Evolutionary conservation across 2,329 filamentous ascomycete genomes (phyloP).

Genomic region (Exophiala aquamarina): DNA sequence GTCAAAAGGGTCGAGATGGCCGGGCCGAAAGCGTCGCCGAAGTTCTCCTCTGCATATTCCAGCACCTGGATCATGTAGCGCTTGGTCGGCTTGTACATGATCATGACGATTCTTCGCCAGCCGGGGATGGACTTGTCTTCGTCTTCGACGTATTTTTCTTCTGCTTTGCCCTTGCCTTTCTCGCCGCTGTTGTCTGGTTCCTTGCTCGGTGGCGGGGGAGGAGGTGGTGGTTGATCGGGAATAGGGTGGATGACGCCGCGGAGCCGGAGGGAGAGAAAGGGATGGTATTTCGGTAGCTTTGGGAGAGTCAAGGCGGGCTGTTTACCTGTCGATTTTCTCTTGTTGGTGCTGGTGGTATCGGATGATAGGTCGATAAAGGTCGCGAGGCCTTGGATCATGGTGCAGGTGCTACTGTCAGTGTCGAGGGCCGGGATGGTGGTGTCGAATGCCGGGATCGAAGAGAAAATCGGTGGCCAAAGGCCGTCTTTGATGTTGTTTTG

Average conservation of each 20-base stretch:
- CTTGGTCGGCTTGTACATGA: slow-evolving; percentile 32
- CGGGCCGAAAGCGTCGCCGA: slow-evolving; percentile 17
- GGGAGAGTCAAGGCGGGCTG: slow-evolving; percentile 5
- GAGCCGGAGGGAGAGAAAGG: slow-evolving; percentile 27
- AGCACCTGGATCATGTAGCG: slow-evolving; percentile 24
- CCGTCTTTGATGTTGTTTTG: slow-evolving; percentile 12
- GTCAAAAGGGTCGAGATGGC: slow-evolving; percentile 13
- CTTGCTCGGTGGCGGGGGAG: background rate
- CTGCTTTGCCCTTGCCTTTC: background rate
- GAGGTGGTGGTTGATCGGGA: background rate
- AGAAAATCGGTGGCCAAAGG: slow-evolving; percentile 26
- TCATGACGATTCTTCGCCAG: slow-evolving; percentile 40
- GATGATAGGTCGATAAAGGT: slow-evolving; percentile 21
- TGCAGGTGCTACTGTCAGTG: background rate
- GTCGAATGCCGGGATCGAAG: slow-evolving; percentile 21
- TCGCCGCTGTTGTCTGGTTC: too few species aligned
- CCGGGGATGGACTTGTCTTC: slow-evolving; percentile 31
- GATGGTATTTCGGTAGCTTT: slow-evolving; percentile 23
- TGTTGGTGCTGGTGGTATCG: background rate
- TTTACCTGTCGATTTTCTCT: background rate
- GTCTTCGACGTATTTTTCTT: background rate
- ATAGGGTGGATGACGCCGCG: slow-evolving; percentile 39
- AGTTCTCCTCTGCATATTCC: slow-evolving; percentile 24
- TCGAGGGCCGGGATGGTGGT: slow-evolving; percentile 15
- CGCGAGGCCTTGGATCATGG: slow-evolving; percentile 24